Evolutionary conservation across 1,284 basidiomycete species (phyloP).

Genomic region (Hemileia vastatrix): DNA sequence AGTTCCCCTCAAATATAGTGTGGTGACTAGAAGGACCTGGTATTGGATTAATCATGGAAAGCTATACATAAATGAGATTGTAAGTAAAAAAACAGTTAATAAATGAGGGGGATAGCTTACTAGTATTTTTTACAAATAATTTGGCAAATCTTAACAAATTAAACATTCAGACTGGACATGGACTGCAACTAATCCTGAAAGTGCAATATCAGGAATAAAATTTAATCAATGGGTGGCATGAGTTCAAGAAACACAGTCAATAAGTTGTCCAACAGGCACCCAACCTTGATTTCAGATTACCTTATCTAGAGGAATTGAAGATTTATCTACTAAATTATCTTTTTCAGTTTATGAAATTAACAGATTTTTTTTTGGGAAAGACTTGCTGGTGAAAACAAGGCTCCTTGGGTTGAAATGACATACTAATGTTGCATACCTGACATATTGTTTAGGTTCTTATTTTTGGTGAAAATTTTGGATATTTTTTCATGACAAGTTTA

Average conservation of each 20-base stretch:
- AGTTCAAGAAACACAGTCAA: not conserved
- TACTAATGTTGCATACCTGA: no score
- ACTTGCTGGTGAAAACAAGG: not conserved
- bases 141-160: not conserved
- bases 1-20: no score
- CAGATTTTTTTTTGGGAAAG: not conserved
- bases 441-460: not conserved
- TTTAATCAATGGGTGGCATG: not conserved
- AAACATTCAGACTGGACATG: not conserved
- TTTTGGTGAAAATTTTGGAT: not conserved
- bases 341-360: not conserved
- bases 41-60: no score
- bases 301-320: not conserved
- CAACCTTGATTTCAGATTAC: not conserved
- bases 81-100: no score
- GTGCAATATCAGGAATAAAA: not conserved
- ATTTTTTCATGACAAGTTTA: not conserved
- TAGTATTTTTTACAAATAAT: not conserved
- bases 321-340: not conserved
- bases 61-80: no score
- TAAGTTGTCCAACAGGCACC: not conserved
- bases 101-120: no score
- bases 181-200: not conserved
- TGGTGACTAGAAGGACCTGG: no score
- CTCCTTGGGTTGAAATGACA: not conserved